phyloP scores from a whole-genome alignment of 352 stramenopile genomes.

The Pythium aphanidermatum region DNA sequence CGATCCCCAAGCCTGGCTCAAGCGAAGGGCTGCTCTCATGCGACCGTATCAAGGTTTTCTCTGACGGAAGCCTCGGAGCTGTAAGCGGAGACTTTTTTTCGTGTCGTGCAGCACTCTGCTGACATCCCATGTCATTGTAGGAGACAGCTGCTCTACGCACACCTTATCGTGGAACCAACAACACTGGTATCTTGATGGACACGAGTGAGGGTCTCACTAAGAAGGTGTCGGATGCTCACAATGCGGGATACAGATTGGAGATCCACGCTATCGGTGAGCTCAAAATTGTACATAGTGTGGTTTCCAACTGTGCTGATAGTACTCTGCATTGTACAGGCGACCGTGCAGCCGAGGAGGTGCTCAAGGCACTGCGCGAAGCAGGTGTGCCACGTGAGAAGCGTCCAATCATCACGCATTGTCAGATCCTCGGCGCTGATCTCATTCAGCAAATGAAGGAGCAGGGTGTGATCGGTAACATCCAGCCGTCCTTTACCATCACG shows the following conservation, averaged over 20 bases:
- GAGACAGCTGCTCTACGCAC: constrained; percentile 79
- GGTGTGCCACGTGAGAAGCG: constrained; percentile 39
- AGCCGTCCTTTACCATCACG: constrained; percentile 86
- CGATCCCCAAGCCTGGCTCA: constrained; percentile 31
- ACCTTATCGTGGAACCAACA: constrained; percentile 56
- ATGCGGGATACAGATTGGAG: constrained; percentile 70
- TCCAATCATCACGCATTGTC: constrained; percentile 88
- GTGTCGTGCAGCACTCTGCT: not conserved
- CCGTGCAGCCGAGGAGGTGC: constrained; percentile 63
- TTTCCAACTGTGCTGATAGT: too few relatives aligned
- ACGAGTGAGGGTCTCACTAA: constrained; percentile 48
- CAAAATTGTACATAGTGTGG: not conserved
- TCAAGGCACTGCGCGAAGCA: constrained; percentile 54
- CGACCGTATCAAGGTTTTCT: constrained; percentile 87
- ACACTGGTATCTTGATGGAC: constrained; percentile 83
- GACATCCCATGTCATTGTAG: too few relatives aligned
- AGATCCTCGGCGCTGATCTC: constrained; percentile 75
- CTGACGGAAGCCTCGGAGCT: constrained; percentile 82
- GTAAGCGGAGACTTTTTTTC: constrained; percentile 27
- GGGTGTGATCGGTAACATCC: constrained; percentile 83
- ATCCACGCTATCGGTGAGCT: constrained; percentile 84
- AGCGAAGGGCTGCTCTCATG: constrained; percentile 58
- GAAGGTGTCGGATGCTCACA: constrained; percentile 54
- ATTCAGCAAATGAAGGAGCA: constrained; percentile 62
- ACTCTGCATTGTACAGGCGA: constrained; percentile 48